Percentiles rank a stretch among this genome's conserved stretches.
Conservation (phyloP, 2,329 filamentous ascomycete genomes). For the Fusarium equiseti region DNA sequence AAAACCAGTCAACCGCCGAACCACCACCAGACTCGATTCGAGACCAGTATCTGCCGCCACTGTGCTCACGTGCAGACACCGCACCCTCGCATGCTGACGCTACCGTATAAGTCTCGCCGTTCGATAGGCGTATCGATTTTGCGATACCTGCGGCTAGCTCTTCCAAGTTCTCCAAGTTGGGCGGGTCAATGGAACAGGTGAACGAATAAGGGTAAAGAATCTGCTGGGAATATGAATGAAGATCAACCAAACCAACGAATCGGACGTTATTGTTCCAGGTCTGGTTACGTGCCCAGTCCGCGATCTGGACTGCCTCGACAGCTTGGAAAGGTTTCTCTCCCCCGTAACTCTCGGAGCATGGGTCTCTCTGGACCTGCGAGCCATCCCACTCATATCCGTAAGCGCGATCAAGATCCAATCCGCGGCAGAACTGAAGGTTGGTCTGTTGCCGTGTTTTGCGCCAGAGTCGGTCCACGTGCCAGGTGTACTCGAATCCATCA, state of each 20-base stretch:
- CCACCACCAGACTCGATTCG: constrained; percentile 82
- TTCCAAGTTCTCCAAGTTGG: constrained; percentile 90
- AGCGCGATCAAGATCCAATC: constrained; percentile 88
- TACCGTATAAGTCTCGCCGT: constrained; percentile 80
- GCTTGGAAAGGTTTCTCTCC: constrained; percentile 87
- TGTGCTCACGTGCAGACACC: constrained; percentile 54
- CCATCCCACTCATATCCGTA: constrained; percentile 89
- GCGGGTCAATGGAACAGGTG: constrained; percentile 81
- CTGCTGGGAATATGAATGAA: constrained; percentile 96
- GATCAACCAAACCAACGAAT: constrained; percentile 87
- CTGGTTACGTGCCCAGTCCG: constrained; percentile 86
- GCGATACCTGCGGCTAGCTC: constrained; percentile 89
- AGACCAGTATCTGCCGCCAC: constrained; percentile 40
- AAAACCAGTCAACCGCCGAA: constrained; percentile 94
- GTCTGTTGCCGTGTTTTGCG: constrained; percentile 93
- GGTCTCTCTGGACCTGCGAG: constrained; percentile 73
- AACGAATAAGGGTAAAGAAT: constrained; percentile 93
- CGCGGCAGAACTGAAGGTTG: constrained; percentile 82
- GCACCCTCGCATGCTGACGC: constrained; percentile 89
- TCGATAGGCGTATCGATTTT: constrained; percentile 87
- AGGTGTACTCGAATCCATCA: constrained; percentile 94
- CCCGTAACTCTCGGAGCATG: constrained; percentile 91
- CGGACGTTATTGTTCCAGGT: constrained; percentile 78
- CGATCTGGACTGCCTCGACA: constrained; percentile 79
- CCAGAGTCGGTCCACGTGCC: constrained; percentile 92